These are phyloP conservation scores for Knoxia roxburghii DNA, from an alignment of 257 asterid species.

Conservation along the genomic window DNA sequence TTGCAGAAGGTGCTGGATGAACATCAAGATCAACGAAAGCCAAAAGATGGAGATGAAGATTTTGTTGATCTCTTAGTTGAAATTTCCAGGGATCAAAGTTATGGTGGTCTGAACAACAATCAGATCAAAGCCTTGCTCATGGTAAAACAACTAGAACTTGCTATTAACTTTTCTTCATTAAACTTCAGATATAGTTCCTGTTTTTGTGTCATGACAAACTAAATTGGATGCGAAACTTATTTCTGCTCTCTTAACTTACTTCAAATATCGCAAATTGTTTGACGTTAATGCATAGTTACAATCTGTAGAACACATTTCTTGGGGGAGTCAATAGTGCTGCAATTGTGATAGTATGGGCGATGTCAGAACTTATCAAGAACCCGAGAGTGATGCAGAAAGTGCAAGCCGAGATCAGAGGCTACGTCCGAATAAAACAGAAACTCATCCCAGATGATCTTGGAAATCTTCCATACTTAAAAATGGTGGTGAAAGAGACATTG, in stretches of 20 bases:
- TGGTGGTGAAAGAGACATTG: slow-evolving; percentile 3
- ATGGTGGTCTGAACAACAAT: background rate
- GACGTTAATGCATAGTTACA: too few species aligned
- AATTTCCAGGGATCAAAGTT: background rate
- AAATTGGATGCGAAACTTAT: too few species aligned
- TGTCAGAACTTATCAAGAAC: background rate
- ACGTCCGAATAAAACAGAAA: background rate
- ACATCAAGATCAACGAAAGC: background rate
- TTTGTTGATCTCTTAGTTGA: slow-evolving; percentile 1
- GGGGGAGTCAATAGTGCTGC: slow-evolving; percentile 5
- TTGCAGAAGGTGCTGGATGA: slow-evolving; percentile 6
- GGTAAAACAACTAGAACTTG: background rate
- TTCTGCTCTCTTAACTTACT: too few species aligned
- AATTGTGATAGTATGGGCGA: slow-evolving; percentile 1
- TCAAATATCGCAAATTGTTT: too few species aligned
- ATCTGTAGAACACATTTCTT: slow-evolving; percentile 1
- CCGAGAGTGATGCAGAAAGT: slow-evolving; percentile 6
- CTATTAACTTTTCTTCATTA: background rate
- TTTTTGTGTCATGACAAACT: too few species aligned
- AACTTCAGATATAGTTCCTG: too few species aligned
- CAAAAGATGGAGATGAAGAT: background rate
- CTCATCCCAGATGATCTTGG: background rate
- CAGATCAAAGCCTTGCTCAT: slow-evolving; percentile 8
- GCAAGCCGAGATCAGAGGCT: background rate
- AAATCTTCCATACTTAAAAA: background rate